These are phyloP conservation scores for Pseudogymnoascus sp. DNA, from an alignment of 2,329 filamentous ascomycete species.

Conservation along the genomic window DNA sequence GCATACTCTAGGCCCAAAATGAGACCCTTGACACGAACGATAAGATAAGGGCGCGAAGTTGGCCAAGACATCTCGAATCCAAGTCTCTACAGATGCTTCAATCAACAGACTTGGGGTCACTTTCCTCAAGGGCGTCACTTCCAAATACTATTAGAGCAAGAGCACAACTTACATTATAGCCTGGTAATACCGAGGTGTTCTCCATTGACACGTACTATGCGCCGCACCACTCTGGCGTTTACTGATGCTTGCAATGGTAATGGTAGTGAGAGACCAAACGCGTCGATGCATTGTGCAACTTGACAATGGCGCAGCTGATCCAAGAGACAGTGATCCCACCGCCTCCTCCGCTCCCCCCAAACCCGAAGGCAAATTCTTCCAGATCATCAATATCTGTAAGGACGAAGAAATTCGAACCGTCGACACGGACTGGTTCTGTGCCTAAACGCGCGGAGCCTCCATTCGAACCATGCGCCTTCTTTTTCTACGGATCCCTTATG, in stretches of 20 bases:
- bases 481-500: constrained; percentile 30
- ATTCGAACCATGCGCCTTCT: constrained; percentile 25
- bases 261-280: neutral
- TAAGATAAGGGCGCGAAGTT: constrained; percentile 4
- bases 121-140: neutral
- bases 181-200: neutral
- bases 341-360: neutral
- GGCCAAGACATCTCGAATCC: neutral
- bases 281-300: neutral
- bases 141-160: neutral
- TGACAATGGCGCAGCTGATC: neutral
- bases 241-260: neutral
- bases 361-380: neutral
- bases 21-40: neutral
- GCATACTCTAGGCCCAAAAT: neutral
- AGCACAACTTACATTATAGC: neutral
- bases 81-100: neutral
- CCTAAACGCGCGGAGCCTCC: neutral
- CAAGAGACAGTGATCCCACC: neutral
- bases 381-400: neutral
- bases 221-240: neutral
- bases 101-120: neutral
- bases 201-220: neutral
- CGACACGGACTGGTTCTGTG: neutral
- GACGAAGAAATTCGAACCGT: neutral